These are phyloP conservation scores for Mycena maculata DNA, from an alignment of 768 basidiomycete genomes.

Conservation along the genomic window DNA sequence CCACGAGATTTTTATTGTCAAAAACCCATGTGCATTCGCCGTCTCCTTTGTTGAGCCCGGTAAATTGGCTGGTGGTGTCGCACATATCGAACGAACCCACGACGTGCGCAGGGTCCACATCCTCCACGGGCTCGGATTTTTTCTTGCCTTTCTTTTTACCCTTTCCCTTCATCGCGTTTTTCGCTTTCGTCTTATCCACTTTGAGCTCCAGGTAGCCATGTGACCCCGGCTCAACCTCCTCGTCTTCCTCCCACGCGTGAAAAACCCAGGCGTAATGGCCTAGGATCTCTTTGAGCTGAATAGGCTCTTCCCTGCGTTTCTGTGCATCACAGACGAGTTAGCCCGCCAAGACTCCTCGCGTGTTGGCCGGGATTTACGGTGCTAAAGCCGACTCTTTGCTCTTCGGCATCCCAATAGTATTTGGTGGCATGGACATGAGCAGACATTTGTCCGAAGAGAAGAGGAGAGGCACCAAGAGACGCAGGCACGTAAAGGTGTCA, in stretches of 20 bases:
- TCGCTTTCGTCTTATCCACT: conserved; percentile 4
- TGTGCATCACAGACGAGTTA: background rate
- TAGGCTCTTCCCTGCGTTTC: conserved; percentile 13
- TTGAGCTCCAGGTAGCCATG: background rate
- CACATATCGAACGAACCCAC: conserved; percentile 14
- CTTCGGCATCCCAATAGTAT: conserved; percentile 18
- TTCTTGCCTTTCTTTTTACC: background rate
- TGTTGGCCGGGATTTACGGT: background rate
- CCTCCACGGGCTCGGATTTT: background rate
- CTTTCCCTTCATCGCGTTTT: background rate
- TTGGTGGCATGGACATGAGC: conserved; percentile 11
- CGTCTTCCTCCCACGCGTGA: conserved; percentile 12
- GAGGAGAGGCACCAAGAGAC: too few relatives aligned
- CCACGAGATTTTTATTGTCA: background rate
- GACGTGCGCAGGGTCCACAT: conserved; percentile 3
- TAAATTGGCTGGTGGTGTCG: conserved; percentile 1
- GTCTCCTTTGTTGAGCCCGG: background rate
- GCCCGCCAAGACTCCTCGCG: background rate
- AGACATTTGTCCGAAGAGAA: too few relatives aligned
- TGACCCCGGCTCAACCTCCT: conserved; percentile 7
- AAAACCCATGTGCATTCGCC: conserved; percentile 4
- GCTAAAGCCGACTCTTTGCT: background rate
- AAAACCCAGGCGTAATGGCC: conserved; percentile 21
- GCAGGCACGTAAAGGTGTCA: too few relatives aligned
- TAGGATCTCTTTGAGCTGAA: conserved; percentile 9